Conservation (phyloP, 169 alveolate genomes). For the Cryptosporidium andersoni region DNA sequence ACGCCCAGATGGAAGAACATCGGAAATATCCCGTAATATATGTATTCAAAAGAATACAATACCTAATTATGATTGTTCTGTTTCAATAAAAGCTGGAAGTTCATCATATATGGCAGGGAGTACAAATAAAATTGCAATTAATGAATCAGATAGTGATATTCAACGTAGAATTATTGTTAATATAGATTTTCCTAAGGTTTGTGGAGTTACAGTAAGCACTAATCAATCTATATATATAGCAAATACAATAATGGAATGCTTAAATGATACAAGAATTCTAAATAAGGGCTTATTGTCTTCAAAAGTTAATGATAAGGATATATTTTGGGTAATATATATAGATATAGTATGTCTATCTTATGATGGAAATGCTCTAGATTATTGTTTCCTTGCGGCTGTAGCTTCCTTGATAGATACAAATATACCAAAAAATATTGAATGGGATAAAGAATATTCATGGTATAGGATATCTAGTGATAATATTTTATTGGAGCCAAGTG, state of each 20-base stretch:
- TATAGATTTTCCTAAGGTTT: constrained; percentile 40
- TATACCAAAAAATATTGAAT: constrained; percentile 23
- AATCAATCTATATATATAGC: constrained; percentile 31
- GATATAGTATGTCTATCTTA: constrained; percentile 54
- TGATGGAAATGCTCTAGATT: constrained; percentile 63
- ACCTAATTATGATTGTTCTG: constrained; percentile 6
- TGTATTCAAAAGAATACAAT: constrained; percentile 3
- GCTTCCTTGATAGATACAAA: constrained; percentile 18
- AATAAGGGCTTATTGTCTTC: constrained; percentile 35
- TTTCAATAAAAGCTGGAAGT: constrained; percentile 47
- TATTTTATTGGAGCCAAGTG: background rate
- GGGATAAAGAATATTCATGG: constrained; percentile 39
- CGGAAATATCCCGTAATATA: constrained; percentile 43
- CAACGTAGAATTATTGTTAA: constrained; percentile 42
- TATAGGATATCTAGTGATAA: constrained; percentile 5
- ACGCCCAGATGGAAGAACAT: constrained; percentile 62
- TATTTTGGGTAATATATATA: constrained; percentile 45
- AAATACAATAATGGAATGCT: constrained; percentile 36
- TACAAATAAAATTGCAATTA: constrained; percentile 12
- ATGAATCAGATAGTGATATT: constrained; percentile 7
- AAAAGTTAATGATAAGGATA: constrained; percentile 8
- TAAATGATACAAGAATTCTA: constrained; percentile 36
- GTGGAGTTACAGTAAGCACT: constrained; percentile 49
- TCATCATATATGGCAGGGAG: constrained; percentile 50
- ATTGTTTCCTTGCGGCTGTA: constrained; percentile 23